Evolutionary conservation across 2,329 filamentous ascomycete species (phyloP), one percentile per base, ranked within the genome.

Genomic region (Diaporthe batatas): DNA sequence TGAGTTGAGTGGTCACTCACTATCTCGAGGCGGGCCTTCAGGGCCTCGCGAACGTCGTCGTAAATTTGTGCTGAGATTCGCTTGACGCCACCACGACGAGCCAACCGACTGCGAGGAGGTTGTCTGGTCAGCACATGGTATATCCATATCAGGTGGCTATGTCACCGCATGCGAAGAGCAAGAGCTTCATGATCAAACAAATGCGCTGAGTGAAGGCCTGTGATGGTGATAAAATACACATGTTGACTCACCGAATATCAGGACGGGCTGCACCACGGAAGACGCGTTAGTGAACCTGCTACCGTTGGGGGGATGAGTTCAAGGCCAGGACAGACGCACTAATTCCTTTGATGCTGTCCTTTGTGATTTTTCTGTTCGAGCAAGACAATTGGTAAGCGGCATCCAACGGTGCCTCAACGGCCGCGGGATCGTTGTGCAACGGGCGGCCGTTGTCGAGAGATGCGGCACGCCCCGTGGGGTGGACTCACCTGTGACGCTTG

Each of bases 1-100:
- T 39, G 34, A 16, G 23, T 14, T 25, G 21, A 44, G 36, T 39
- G 23, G 49, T 44, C 36, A 70, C 82, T 44, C 82, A 91, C 90
- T 36, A 75, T 75, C 6, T 82, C 76, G 0, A 95, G 81, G 0
- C 86, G 83, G 0, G 77, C 74, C 29, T 86, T 89, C 1, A 95
- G 68, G 0, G 85, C 89, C 0, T 5, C 23, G 0, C 93, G 84
- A 0, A 86, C 80, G 0, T 93, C 91, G 0, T 90, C 85, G 77
- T 95, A 95, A 3, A 95, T 91, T 0, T 58, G 75, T 0, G 79
- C 87, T 0, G 91, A 91, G 11, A 95, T 94, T 0, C 93, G 86
- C 79, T 95, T 95, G 0, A 96, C 91, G 0, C 93, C 93, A 1
- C 93, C 93, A 8, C 93, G 90, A 7, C 93, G 89, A 1, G 93